Evolutionary conservation across 2,329 filamentous ascomycete genomes (phyloP).

Genomic region (Periconia sp.): DNA sequence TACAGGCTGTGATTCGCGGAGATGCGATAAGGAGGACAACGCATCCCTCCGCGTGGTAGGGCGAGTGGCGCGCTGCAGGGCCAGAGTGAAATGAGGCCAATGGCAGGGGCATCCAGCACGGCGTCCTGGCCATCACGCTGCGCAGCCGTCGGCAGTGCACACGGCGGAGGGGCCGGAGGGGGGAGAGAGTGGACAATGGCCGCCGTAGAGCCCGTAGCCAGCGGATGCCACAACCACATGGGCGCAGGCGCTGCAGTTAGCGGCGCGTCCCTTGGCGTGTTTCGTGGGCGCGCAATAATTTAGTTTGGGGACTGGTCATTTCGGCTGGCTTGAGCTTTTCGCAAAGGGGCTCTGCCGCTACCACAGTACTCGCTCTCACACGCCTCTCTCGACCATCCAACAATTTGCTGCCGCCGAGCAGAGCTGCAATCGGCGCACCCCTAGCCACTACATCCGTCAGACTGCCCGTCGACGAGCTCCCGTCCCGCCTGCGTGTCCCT

Average conservation of each 20-base stretch:
- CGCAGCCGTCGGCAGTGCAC: background rate
- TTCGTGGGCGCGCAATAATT: constrained; percentile 17
- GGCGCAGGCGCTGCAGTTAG: constrained; percentile 1
- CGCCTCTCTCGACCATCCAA: background rate
- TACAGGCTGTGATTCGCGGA: constrained; percentile 17
- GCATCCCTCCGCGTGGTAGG: constrained; percentile 14
- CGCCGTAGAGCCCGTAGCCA: background rate
- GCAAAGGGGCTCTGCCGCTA: constrained; percentile 11
- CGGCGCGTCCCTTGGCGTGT: constrained; percentile 16
- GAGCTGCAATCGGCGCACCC: constrained; percentile 2
- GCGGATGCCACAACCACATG: background rate
- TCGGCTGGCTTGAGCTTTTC: constrained; percentile 20
- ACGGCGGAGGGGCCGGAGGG: constrained; percentile 2
- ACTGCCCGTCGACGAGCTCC: background rate
- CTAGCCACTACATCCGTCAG: background rate
- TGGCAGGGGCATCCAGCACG: constrained; percentile 2
- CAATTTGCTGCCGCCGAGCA: background rate
- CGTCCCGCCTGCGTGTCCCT: constrained; percentile 1
- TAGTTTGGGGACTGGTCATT: constrained; percentile 16
- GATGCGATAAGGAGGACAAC: constrained; percentile 18
- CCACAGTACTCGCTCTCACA: background rate
- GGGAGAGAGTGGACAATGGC: too few relatives aligned
- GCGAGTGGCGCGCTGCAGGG: constrained; percentile 15
- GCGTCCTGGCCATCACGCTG: constrained; percentile 3
- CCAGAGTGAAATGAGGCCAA: constrained; percentile 11